Evolutionary conservation across 208 protist species (phyloP).

Genomic region (Perkinsela sp.): DNA sequence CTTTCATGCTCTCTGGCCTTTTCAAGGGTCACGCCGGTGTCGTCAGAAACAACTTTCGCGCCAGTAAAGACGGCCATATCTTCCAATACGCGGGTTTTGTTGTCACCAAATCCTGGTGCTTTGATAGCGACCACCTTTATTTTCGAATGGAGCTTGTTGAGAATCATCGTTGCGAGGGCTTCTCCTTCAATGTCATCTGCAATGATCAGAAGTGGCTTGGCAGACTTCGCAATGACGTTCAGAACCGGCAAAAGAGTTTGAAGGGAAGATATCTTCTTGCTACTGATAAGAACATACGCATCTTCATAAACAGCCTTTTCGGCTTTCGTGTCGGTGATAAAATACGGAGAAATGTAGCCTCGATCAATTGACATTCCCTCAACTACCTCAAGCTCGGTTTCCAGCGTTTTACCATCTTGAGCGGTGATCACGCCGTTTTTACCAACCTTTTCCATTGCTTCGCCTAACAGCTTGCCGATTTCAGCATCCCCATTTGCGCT

Average conservation of each 20-base stretch:
- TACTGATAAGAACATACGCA: constrained; percentile 70
- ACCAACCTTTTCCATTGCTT: constrained; percentile 96
- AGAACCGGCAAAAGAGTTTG: constrained; percentile 35
- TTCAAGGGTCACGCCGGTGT: constrained; percentile 68
- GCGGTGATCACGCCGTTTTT: constrained; percentile 99
- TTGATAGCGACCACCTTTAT: constrained; percentile 68
- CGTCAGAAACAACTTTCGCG: constrained; percentile 72
- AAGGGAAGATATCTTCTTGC: constrained; percentile 41
- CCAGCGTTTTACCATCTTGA: constrained; percentile 89
- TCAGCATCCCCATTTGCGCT: constrained; percentile 94
- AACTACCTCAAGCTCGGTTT: constrained; percentile 89
- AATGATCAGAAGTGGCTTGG: constrained; percentile 51
- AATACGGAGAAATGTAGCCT: constrained; percentile 94
- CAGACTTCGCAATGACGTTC: constrained; percentile 48
- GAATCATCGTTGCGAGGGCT: constrained; percentile 75
- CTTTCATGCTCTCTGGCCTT: constrained; percentile 9
- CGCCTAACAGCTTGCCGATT: constrained; percentile 92
- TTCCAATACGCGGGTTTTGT: constrained; percentile 87
- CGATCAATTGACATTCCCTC: constrained; percentile 94
- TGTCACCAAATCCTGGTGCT: constrained; percentile 96
- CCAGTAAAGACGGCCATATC: constrained; percentile 96
- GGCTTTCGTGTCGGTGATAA: constrained; percentile 91
- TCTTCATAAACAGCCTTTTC: constrained; percentile 86
- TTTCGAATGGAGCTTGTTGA: constrained; percentile 60
- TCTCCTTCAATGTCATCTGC: constrained; percentile 64